Evolutionary conservation across 2,329 filamentous ascomycete genomes (phyloP), one percentile per base, ranked within the genome.

Genomic region (Aspergillus fructus): DNA sequence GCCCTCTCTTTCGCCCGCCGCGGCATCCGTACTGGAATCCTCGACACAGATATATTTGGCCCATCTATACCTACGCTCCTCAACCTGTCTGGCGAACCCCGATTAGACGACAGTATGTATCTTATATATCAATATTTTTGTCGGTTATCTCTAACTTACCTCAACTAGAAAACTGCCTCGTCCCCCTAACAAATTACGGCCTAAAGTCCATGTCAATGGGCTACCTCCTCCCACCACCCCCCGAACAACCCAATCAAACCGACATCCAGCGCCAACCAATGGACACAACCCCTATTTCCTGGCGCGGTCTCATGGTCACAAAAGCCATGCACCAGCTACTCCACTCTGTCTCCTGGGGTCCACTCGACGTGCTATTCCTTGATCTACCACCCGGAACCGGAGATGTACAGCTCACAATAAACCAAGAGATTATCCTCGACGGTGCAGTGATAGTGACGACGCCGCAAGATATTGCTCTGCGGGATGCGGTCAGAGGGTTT

Each of bases 141-240:
- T 13, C 15, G 12, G 47, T 21, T 6, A 27, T 19, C 5, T 8
- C 11, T 8, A 50, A 30, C 55, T 12, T 3, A 59, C 50, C 4
- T 1, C 9, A 23, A 40, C 55, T 7, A 76, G 74, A 76, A 19
- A 72, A 76, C 54, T 76, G 92, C 67, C 83, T 99, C 3, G 69
- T 97, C 2, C 94, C 94, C 0, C 78, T 99, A 23, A 92, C 90
- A 21, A 96, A 96, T 71, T 97, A 97, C 78, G 94, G 94, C 41
- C 84, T 99, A 56, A 96, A 96, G 76, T 96, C 92, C 54, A 99
- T 99, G 94, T 97, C 93, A 0, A 97, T 99, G 90, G 94, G 94
- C 53, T 64, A 62, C 43, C 63, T 60, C 53, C 62, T 65, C 53
- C 63, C 63, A 1, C 55, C 47, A 24, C 53, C 58, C 49, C 59